Evolutionary conservation across 2,329 filamentous ascomycete genomes (phyloP), one percentile per base, ranked within the genome.

Genomic region (Botryosphaeria dothidea): DNA sequence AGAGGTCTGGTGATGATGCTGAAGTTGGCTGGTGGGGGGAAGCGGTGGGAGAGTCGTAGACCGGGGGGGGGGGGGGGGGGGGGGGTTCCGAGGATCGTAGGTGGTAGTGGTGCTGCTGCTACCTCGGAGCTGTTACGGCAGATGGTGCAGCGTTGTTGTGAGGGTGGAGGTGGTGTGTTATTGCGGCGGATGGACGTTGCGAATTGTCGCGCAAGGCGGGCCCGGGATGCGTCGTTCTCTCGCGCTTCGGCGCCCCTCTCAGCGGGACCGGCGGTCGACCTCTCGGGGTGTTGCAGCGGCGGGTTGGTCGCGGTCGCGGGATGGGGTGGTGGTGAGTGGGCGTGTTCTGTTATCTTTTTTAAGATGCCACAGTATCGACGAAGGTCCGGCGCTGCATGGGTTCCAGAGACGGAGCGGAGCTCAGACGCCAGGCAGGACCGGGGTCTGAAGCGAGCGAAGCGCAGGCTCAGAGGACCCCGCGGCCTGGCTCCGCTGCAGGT

Each of bases 291-390:
- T 31, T 15, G 31, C 19, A 19, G 13, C 23, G 29, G 45, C 3
- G 21, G 38, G 52, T 19, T 23, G 52, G 19, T n/a, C 17, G 11
- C 8, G 11, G 15, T n/a, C 8, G 11, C 38, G 56, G 23, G 7
- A n/a, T 7, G 25, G n/a, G 41, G 4, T 11, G 23, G 34, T 58
- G 25, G 17, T 34, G n/a, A 6, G n/a, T 15, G 49, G 27, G n/a
- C 31, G 23, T 57, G 6, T 19, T 34, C 15, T 52, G 49, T 52
- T 52, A 52, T 52, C 49, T 52, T 52, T 34, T 52, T 52, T 52
- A 52, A 41, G 49, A 52, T 52, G 49, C 49, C 49, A 52, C 49
- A 52, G 49, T 52, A 52, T 51, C 46, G 46, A 51, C 27, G 49
- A 29, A 9, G 23, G 23, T 23, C 4, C 15, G 38, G 46, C 19